These are phyloP conservation scores for Vitis vinifera DNA, from an alignment of 164 flowering plant genomes.

Conservation along the genomic window DNA sequence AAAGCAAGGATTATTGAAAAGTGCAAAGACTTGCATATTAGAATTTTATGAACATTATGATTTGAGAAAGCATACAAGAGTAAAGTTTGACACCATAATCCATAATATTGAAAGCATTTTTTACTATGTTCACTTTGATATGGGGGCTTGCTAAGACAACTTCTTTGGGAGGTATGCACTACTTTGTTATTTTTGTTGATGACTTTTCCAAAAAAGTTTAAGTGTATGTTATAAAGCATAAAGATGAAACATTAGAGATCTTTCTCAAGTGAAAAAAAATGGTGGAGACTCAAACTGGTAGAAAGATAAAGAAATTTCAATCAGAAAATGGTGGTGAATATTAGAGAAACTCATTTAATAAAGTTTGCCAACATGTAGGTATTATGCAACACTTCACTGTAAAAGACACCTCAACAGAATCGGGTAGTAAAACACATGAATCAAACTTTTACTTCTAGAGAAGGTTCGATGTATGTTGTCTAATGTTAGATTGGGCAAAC, in stretches of 20 bases:
- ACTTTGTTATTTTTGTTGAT: constrained; percentile 12
- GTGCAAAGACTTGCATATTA: neutral
- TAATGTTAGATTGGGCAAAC: neutral
- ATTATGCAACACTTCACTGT: constrained; percentile 22
- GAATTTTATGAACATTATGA: neutral
- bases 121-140: constrained; percentile 7
- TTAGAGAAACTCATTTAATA: neutral
- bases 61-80: constrained; percentile 7
- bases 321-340: constrained; percentile 18
- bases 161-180: neutral
- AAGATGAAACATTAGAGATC: constrained; percentile 2
- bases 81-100: constrained; percentile 2
- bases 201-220: constrained; percentile 2
- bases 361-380: constrained; percentile 7
- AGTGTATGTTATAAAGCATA: constrained; percentile 11
- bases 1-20: constrained; percentile 12
- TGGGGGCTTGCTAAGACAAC: constrained; percentile 12
- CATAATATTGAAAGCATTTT: neutral
- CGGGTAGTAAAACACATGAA: constrained; percentile 12
- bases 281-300: constrained; percentile 8
- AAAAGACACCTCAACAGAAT: constrained; percentile 14
- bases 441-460: constrained; percentile 7
- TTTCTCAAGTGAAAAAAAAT: constrained; percentile 11
- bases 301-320: constrained; percentile 8
- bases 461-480: constrained; percentile 22